These are phyloP conservation scores for Plasmodium adleri DNA, from an alignment of 169 alveolate species.

Conservation along the genomic window DNA sequence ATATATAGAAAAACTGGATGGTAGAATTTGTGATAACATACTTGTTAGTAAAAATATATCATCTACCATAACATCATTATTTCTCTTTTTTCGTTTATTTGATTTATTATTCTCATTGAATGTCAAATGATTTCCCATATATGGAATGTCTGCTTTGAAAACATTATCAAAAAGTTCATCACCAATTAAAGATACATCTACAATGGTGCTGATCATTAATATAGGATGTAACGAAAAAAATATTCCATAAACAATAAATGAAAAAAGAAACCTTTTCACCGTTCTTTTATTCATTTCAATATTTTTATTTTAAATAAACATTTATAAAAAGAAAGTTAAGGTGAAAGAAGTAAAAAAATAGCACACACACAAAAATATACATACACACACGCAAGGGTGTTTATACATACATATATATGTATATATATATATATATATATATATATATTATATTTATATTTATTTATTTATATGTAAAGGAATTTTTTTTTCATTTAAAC, in stretches of 20 bases:
- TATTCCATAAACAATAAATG: conserved; percentile 15
- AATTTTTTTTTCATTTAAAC: no score
- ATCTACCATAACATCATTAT: conserved; percentile 26
- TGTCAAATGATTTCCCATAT: conserved; percentile 49
- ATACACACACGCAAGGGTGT: conserved; percentile 1
- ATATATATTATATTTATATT: not conserved
- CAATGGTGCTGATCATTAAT: conserved; percentile 7
- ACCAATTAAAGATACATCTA: conserved; percentile 23
- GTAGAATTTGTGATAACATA: conserved; percentile 60
- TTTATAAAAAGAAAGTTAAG: not conserved
- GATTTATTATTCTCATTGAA: conserved; percentile 55
- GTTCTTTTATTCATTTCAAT: not conserved
- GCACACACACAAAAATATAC: not conserved
- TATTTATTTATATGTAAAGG: not conserved
- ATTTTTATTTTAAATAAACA: not conserved
- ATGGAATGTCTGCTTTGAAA: conserved; percentile 36
- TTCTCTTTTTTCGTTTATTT: conserved; percentile 39
- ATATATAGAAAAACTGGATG: conserved; percentile 50
- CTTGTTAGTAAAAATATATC: conserved; percentile 52
- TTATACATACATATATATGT: not conserved
- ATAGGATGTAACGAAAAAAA: conserved; percentile 17
- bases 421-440: not conserved
- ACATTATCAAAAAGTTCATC: conserved; percentile 42
- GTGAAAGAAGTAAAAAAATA: no score
- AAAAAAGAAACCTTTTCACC: conserved; percentile 33